These are phyloP conservation scores for Leishmania major DNA, from an alignment of 208 protist species.

Conservation along the genomic window DNA sequence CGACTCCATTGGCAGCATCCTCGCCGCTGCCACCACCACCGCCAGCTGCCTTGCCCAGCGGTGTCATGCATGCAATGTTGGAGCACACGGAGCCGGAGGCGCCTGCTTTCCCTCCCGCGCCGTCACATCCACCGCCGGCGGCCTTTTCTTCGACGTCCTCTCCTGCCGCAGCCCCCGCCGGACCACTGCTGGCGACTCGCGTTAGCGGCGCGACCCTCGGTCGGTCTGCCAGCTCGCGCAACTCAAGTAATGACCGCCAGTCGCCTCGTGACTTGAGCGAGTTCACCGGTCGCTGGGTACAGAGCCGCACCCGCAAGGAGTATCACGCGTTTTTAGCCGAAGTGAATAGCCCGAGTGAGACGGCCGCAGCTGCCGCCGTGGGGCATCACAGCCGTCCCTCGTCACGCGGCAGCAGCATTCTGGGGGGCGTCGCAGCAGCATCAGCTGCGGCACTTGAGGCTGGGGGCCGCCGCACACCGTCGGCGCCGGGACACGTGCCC, in stretches of 20 bases:
- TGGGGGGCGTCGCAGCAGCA: not conserved
- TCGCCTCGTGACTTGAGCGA: not conserved
- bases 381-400: not conserved
- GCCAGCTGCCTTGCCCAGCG: not conserved
- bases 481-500: not conserved
- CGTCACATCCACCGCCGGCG: not conserved
- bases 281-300: not conserved
- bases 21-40: not conserved
- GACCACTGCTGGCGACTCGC: conserved; percentile 17
- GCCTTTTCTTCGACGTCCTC: not conserved
- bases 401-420: conserved; percentile 16
- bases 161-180: not conserved
- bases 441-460: not conserved
- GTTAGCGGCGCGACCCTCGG: conserved; percentile 12
- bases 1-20: not conserved
- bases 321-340: not conserved
- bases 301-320: not conserved
- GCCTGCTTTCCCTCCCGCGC: not conserved
- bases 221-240: conserved; percentile 13
- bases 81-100: not conserved
- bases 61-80: not conserved
- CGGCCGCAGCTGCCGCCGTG: not conserved
- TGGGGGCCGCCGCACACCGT: not conserved
- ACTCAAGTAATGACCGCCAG: conserved; percentile 24
- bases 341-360: not conserved